Percentiles rank a stretch among this genome's conserved stretches.
Evolutionary conservation across 495 filamentous ascomycete species (phyloP).

Genomic region (Penicillium crystallinum): DNA sequence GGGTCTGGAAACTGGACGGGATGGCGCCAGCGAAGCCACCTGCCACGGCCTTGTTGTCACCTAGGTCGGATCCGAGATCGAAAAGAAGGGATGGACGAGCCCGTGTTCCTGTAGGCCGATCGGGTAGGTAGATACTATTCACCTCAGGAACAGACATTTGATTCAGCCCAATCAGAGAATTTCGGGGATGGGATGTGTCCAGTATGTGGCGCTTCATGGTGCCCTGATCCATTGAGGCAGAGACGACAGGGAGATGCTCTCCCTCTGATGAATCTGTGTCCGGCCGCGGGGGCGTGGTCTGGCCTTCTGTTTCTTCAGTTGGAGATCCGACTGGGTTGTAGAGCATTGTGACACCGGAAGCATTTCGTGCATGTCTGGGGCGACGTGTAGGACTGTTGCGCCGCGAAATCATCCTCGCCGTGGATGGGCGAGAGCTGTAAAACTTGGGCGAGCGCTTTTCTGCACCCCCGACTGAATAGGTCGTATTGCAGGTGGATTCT

Average conservation of each 20-base stretch:
- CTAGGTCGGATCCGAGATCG: constrained; percentile 68
- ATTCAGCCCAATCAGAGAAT: constrained; percentile 48
- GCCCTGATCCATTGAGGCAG: constrained; percentile 24
- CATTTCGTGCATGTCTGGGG: constrained; percentile 46
- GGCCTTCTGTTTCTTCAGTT: constrained; percentile 43
- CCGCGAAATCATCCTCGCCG: constrained; percentile 34
- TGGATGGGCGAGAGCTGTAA: constrained; percentile 44
- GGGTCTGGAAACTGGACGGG: constrained; percentile 72
- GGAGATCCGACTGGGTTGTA: constrained; percentile 47
- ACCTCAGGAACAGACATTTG: constrained; percentile 51
- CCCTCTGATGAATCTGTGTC: constrained; percentile 23
- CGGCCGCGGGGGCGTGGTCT: constrained; percentile 22
- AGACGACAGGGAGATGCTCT: constrained; percentile 9
- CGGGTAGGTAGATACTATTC: constrained; percentile 36
- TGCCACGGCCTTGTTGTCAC: constrained; percentile 58
- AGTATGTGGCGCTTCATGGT: constrained; percentile 24
- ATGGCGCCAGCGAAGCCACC: constrained; percentile 49
- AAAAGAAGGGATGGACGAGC: constrained; percentile 55
- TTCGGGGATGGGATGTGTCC: constrained; percentile 24
- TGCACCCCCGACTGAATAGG: constrained; percentile 8
- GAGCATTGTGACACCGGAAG: constrained; percentile 74
- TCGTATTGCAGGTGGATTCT: constrained; percentile 24
- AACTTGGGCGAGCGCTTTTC: constrained; percentile 36
- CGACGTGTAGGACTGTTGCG: constrained; percentile 37
- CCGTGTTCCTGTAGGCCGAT: constrained; percentile 26